phyloP scores from a whole-genome alignment of 352 stramenopile genomes.

The Phytophthora pseudosyringae region DNA sequence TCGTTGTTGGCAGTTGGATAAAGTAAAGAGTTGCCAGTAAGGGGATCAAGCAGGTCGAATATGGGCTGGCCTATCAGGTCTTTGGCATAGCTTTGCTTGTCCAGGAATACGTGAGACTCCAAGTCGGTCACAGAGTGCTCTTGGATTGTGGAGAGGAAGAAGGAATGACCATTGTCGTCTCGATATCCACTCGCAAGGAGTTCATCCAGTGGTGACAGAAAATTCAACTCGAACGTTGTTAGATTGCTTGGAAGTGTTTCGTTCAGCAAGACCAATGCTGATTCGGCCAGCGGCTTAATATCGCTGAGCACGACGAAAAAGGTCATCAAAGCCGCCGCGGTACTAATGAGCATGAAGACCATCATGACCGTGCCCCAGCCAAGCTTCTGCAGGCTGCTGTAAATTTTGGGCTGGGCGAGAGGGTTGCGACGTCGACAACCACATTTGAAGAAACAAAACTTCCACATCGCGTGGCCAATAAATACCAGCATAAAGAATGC shows the following conservation, averaged over 20 bases:
- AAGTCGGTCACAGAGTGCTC: conserved; percentile 29
- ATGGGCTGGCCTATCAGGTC: conserved; percentile 47
- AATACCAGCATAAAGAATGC: conserved; percentile 42
- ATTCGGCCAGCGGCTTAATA: conserved; percentile 36
- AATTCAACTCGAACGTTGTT: conserved; percentile 40
- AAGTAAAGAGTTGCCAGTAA: conserved; percentile 48
- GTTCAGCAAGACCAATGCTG: conserved; percentile 33
- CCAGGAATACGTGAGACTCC: conserved; percentile 50
- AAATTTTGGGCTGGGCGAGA: conserved; percentile 51
- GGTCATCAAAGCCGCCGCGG: conserved; percentile 30
- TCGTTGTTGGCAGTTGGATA: conserved; percentile 50
- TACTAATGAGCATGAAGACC: conserved; percentile 34
- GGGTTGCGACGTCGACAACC: conserved; percentile 52
- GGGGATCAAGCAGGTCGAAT: conserved; percentile 47
- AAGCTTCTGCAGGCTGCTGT: conserved; percentile 56
- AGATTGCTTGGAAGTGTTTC: conserved; percentile 38
- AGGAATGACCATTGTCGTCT: not conserved
- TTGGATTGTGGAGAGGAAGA: conserved; percentile 41
- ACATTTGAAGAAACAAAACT: conserved; percentile 56
- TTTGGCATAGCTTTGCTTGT: conserved; percentile 43
- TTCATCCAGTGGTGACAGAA: conserved; percentile 44
- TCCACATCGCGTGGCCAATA: conserved; percentile 55
- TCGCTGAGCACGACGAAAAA: conserved; percentile 45
- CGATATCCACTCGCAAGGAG: conserved; percentile 32
- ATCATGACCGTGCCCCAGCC: conserved; percentile 45